These are phyloP conservation scores for barrel medic (Medicago truncatula) DNA, from an alignment of 306 rosid species.

Conservation along the genomic window DNA sequence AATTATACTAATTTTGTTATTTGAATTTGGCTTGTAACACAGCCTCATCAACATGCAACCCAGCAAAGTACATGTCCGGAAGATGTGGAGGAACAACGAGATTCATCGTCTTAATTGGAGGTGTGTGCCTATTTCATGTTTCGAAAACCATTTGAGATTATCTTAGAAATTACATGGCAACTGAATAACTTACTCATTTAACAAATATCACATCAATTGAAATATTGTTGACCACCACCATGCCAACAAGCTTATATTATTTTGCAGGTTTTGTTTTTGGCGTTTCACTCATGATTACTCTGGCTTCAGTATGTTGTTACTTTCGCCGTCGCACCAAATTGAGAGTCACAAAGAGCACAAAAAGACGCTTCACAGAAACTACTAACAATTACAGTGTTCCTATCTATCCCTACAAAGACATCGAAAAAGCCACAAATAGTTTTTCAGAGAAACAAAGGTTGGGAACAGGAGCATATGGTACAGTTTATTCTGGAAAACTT, in stretches of 20 bases:
- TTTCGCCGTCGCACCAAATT: conserved; percentile 60
- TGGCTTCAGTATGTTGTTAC: conserved; percentile 64
- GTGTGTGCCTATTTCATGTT: conserved; percentile 41
- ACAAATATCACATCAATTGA: neutral
- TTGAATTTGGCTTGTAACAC: conserved; percentile 47
- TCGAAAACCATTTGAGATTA: neutral
- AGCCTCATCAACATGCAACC: conserved; percentile 62
- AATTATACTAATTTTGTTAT: conserved; percentile 7
- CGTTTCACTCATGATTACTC: conserved; percentile 50
- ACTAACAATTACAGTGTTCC: conserved; percentile 72
- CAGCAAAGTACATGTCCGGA: conserved; percentile 64
- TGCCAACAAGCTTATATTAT: neutral
- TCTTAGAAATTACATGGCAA: neutral
- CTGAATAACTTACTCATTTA: neutral
- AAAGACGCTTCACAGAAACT: conserved; percentile 79
- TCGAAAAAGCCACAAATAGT: conserved; percentile 78
- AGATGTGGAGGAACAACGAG: conserved; percentile 73
- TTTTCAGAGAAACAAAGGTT: conserved; percentile 83
- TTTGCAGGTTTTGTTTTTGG: conserved; percentile 64
- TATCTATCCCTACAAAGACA: conserved; percentile 74
- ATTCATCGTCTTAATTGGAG: conserved; percentile 74
- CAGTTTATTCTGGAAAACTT: conserved; percentile 88
- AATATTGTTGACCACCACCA: neutral
- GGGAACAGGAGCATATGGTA: conserved; percentile 90
- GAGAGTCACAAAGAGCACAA: conserved; percentile 67